Percentiles rank a stretch among this genome's conserved stretches.
Conservation (phyloP, 2,329 filamentous ascomycete species). For the Orbilia ellipsospora region DNA sequence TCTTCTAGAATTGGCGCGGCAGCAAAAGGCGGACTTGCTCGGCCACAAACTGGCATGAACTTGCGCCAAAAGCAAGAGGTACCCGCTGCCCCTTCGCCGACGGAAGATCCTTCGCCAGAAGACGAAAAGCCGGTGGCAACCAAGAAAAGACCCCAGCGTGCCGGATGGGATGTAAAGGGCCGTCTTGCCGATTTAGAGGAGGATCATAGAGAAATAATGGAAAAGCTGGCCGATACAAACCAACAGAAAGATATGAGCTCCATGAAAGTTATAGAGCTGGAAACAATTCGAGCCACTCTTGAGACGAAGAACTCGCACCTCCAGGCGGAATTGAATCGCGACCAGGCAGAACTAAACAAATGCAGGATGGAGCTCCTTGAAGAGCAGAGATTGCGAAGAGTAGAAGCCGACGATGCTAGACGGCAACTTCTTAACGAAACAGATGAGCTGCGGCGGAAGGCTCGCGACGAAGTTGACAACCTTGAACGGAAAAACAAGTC, state of each 20-base stretch:
- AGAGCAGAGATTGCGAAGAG: constrained; percentile 65
- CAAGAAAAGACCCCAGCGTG: constrained; percentile 60
- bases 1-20: constrained; percentile 28
- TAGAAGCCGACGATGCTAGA: constrained; percentile 69
- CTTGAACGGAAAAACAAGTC: constrained; percentile 64
- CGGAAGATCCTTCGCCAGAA: constrained; percentile 17
- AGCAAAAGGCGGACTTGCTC: constrained; percentile 18
- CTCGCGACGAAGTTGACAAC: constrained; percentile 64
- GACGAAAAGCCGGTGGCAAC: constrained; percentile 18
- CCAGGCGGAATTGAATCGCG: constrained; percentile 58
- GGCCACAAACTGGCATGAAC: constrained; percentile 27
- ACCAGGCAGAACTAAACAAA: constrained; percentile 70
- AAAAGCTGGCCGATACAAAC: constrained; percentile 77
- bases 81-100: constrained; percentile 13
- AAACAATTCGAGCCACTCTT: constrained; percentile 67
- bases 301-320: constrained; percentile 62
- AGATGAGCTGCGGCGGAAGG: constrained; percentile 68
- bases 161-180: constrained; percentile 83
- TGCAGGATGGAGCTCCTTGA: constrained; percentile 71
- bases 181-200: constrained; percentile 80
- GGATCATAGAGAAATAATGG: constrained; percentile 68
- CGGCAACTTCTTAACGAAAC: constrained; percentile 69
- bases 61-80: constrained; percentile 19
- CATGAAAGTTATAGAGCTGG: constrained; percentile 72
- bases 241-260: constrained; percentile 80